Percentiles rank a stretch among this genome's conserved stretches.
These are phyloP conservation scores for Colletotrichum simmondsii DNA, from an alignment of 2,329 filamentous ascomycete species.

Conservation along the genomic window DNA sequence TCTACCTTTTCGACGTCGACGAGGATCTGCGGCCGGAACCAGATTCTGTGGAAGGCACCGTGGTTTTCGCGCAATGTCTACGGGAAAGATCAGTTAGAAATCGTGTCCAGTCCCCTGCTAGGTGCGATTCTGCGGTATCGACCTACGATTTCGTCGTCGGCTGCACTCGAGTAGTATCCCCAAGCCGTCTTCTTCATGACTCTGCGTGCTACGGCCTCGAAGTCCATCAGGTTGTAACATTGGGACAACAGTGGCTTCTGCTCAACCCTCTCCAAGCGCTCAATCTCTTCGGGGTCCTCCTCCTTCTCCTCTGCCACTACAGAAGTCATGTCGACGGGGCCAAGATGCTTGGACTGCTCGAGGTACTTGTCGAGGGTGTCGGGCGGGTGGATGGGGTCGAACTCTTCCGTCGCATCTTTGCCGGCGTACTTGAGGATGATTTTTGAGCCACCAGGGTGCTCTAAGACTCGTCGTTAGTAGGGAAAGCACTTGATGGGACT, in stretches of 20 bases:
- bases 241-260: constrained; percentile 84
- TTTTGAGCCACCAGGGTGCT: constrained; percentile 89
- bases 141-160: constrained; percentile 86
- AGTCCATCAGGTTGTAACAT: constrained; percentile 95
- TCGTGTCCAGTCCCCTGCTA: background rate
- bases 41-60: constrained; percentile 93
- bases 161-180: constrained; percentile 97
- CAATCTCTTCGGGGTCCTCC: constrained; percentile 69
- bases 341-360: constrained; percentile 85
- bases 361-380: constrained; percentile 91
- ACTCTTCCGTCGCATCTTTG: constrained; percentile 93
- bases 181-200: constrained; percentile 97
- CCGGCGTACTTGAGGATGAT: constrained; percentile 97
- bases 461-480: constrained; percentile 49
- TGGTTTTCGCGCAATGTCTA: constrained; percentile 97
- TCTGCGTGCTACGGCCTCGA: constrained; percentile 88
- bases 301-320: constrained; percentile 76
- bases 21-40: constrained; percentile 92
- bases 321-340: constrained; percentile 88
- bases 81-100: constrained; percentile 35
- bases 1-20: constrained; percentile 91
- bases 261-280: constrained; percentile 77
- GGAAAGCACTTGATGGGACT: background rate
- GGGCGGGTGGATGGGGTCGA: constrained; percentile 87
- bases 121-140: background rate